Conservation (phyloP, 805 yeast species). For the Wickerhamiella occidentalis region DNA sequence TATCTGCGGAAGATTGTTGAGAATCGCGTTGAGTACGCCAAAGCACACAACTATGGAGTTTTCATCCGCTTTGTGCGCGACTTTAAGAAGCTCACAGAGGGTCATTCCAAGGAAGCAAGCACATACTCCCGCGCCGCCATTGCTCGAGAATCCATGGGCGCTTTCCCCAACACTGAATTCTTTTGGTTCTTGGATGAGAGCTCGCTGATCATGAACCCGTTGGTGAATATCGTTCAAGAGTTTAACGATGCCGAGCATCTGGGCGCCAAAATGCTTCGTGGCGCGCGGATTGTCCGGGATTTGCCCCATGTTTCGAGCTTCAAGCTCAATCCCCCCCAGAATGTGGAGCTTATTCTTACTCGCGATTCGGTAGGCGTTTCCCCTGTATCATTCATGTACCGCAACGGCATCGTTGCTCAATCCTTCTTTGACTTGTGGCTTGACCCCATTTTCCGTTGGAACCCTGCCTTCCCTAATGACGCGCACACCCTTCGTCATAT, state of each 20-base stretch:
- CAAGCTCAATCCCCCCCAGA: constrained; percentile 41
- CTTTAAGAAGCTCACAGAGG: constrained; percentile 32
- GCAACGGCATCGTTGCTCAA: constrained; percentile 51
- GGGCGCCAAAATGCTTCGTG: constrained; percentile 51
- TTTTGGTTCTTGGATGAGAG: constrained; percentile 74
- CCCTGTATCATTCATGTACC: constrained; percentile 58
- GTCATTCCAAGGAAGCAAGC: constrained; percentile 17
- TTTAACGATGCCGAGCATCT: constrained; percentile 50
- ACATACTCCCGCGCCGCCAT: constrained; percentile 55
- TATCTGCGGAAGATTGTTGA: constrained; percentile 61
- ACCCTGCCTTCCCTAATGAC: constrained; percentile 46
- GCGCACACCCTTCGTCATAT: constrained; percentile 61
- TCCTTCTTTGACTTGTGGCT: constrained; percentile 70
- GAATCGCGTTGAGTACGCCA: constrained; percentile 83
- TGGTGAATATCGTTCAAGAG: constrained; percentile 46
- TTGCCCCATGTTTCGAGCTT: constrained; percentile 39
- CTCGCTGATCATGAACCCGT: constrained; percentile 61
- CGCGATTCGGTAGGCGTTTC: constrained; percentile 56
- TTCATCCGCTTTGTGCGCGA: constrained; percentile 81
- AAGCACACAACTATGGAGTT: constrained; percentile 64
- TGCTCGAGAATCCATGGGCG: constrained; percentile 80
- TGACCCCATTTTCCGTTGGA: constrained; percentile 58
- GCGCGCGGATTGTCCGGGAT: constrained; percentile 51
- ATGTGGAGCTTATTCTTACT: constrained; percentile 50
- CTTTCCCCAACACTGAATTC: constrained; percentile 83